phyloP scores from a whole-genome alignment of 2,329 filamentous ascomycete species.

The Harringtonia lauricola region DNA sequence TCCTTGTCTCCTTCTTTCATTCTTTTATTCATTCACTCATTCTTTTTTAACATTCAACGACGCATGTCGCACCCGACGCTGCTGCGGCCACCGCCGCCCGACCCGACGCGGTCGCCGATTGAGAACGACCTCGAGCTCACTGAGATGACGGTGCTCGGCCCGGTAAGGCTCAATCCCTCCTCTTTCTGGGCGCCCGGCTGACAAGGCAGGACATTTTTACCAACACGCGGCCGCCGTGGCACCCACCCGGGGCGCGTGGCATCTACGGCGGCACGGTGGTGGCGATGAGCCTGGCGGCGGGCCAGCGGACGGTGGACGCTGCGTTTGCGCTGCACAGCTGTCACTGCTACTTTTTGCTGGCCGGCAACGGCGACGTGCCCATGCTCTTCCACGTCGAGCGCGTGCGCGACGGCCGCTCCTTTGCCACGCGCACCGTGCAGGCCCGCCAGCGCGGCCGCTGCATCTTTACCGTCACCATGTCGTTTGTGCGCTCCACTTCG shows the following conservation, averaged over 20 bases:
- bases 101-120: constrained; percentile 65
- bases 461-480: constrained; percentile 94
- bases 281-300: constrained; percentile 79
- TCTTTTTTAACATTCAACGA: not conserved
- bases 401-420: constrained; percentile 81
- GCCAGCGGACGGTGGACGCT: constrained; percentile 72
- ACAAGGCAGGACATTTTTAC: constrained; percentile 84
- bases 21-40: not conserved
- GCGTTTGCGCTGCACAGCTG: constrained; percentile 85
- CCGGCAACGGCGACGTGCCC: constrained; percentile 73
- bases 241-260: constrained; percentile 80
- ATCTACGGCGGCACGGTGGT: constrained; percentile 93
- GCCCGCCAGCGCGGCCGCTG: constrained; percentile 76
- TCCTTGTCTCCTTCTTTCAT: not conserved
- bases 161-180: constrained; percentile 36
- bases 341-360: constrained; percentile 98
- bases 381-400: constrained; percentile 93
- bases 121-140: constrained; percentile 86
- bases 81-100: constrained; percentile 62
- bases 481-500: constrained; percentile 58
- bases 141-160: constrained; percentile 63
- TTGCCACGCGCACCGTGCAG: constrained; percentile 90
- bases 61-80: constrained; percentile 36
- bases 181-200: too few relatives aligned
- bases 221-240: constrained; percentile 85